Evolutionary conservation across 2,329 filamentous ascomycete genomes (phyloP).

Genomic region (Boeremia exigua): DNA sequence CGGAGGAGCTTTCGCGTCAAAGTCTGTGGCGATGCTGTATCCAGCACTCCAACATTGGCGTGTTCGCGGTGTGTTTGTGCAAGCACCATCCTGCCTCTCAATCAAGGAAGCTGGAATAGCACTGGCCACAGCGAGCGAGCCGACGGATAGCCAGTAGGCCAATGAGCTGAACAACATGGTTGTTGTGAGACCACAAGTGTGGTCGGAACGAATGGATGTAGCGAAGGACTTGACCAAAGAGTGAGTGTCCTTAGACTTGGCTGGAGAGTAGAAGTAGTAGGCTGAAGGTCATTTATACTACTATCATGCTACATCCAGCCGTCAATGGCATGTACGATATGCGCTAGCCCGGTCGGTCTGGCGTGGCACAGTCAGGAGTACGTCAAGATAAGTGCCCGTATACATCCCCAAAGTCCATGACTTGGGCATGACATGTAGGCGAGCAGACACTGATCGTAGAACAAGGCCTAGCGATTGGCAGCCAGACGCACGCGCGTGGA

Average conservation of each 20-base stretch:
- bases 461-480: slow-evolving; percentile 9
- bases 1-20: slow-evolving; percentile 52
- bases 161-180: slow-evolving; percentile 36
- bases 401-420: slow-evolving; percentile 6
- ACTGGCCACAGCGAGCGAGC: slow-evolving; percentile 34
- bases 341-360: neutral
- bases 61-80: slow-evolving; percentile 50
- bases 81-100: slow-evolving; percentile 44
- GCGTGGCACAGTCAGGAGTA: slow-evolving; percentile 3
- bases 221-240: neutral
- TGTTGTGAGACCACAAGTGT: neutral
- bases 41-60: slow-evolving; percentile 53
- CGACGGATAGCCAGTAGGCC: slow-evolving; percentile 34
- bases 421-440: slow-evolving; percentile 2
- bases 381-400: slow-evolving; percentile 1
- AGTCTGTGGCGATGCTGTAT: slow-evolving; percentile 54
- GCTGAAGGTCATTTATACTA: slow-evolving; percentile 16
- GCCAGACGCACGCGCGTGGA: slow-evolving; percentile 19
- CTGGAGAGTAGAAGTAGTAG: slow-evolving; percentile 13
- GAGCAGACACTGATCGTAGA: neutral
- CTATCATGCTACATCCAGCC: neutral
- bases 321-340: neutral
- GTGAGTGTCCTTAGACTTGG: slow-evolving; percentile 9
- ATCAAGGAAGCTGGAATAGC: slow-evolving; percentile 32
- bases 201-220: slow-evolving; percentile 1